Conservation (phyloP, 2,329 filamentous ascomycete genomes). For the Phyllosticta citrichinensis region DNA sequence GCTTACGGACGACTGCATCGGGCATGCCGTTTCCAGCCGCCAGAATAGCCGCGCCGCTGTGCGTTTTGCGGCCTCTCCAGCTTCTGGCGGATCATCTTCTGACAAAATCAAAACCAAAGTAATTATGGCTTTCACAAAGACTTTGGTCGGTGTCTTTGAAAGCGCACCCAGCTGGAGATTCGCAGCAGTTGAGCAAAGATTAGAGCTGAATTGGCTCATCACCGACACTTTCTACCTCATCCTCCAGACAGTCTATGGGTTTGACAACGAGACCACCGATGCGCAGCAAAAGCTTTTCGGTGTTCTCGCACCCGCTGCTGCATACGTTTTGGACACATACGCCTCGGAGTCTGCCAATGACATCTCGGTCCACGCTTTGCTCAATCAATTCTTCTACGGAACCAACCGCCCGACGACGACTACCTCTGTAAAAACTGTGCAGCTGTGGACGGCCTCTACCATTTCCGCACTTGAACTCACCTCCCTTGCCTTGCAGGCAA, state of each 20-base stretch:
- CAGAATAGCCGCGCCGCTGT: slow-evolving; percentile 42
- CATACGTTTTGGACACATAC: slow-evolving; percentile 68
- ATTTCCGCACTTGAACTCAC: slow-evolving; percentile 29
- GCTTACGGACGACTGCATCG: slow-evolving; percentile 65
- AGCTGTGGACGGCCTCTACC: slow-evolving; percentile 52
- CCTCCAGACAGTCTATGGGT: slow-evolving; percentile 61
- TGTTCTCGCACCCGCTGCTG: slow-evolving; percentile 61
- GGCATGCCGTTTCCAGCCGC: slow-evolving; percentile 57
- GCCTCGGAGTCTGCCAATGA: slow-evolving; percentile 59
- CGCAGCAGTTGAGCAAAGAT: slow-evolving; percentile 54
- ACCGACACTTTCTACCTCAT: slow-evolving; percentile 62
- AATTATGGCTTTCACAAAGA: slow-evolving; percentile 61
- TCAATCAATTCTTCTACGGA: slow-evolving; percentile 57
- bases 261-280: slow-evolving; percentile 50
- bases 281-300: slow-evolving; percentile 43
- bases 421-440: slow-evolving; percentile 30
- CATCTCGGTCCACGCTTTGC: slow-evolving; percentile 65
- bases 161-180: slow-evolving; percentile 83
- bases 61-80: slow-evolving; percentile 35
- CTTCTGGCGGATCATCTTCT: slow-evolving; percentile 60
- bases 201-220: slow-evolving; percentile 57
- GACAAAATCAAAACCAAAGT: slow-evolving; percentile 67
- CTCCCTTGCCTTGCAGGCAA: slow-evolving; percentile 46
- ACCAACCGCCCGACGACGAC: slow-evolving; percentile 27
- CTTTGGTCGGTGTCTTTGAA: slow-evolving; percentile 74